Evolutionary conservation across 164 flowering plant genomes (phyloP).

Genomic region (Annona cherimola): DNA sequence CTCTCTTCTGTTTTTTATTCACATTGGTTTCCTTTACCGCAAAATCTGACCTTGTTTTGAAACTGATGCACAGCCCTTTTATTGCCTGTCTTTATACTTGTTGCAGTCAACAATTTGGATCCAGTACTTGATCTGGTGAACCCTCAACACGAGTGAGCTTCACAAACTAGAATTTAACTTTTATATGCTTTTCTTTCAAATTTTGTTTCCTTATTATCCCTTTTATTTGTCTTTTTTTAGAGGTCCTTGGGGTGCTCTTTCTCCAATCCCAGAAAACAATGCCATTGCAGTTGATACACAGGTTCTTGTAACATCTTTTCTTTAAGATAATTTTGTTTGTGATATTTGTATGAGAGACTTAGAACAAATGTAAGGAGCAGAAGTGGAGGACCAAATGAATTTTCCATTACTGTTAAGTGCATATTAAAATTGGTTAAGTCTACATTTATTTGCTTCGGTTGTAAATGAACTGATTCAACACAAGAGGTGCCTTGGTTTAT

Average conservation of each 20-base stretch:
- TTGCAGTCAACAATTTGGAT: constrained; percentile 52
- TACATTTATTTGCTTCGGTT: too few species aligned
- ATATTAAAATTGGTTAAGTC: too few species aligned
- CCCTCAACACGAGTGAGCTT: constrained; percentile 84
- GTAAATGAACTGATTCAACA: too few species aligned
- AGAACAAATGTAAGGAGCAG: too few species aligned
- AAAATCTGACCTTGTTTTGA: not conserved
- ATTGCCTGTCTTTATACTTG: not conserved
- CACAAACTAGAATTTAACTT: not conserved
- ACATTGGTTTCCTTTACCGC: not conserved
- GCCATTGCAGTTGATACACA: constrained; percentile 73
- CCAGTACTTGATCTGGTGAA: constrained; percentile 66
- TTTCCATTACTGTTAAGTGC: too few species aligned
- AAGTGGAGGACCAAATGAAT: too few species aligned
- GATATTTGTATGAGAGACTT: not conserved
- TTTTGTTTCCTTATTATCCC: constrained; percentile 1
- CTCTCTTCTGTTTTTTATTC: not conserved
- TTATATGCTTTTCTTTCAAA: not conserved
- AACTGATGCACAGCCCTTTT: not conserved
- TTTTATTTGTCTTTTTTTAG: constrained; percentile 27
- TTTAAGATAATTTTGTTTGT: not conserved
- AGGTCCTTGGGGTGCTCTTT: constrained; percentile 98
- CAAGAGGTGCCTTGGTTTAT: too few species aligned
- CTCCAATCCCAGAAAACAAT: constrained; percentile 93
- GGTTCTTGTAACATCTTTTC: constrained; percentile 36